Conservation (phyloP, 306 rosid species). For the Abrus precatorius region DNA sequence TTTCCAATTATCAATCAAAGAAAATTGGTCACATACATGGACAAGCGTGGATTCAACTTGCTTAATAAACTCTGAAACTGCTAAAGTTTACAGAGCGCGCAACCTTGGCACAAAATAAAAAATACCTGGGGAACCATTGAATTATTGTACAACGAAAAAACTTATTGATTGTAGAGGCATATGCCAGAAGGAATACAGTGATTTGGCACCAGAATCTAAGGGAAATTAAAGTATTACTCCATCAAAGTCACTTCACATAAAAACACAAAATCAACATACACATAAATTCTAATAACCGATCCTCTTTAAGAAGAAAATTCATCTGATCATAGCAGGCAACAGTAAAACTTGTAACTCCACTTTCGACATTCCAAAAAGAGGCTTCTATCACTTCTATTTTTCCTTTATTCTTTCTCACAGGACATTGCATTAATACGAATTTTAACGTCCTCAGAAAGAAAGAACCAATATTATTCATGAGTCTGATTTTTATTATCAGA, state of each 20-base stretch:
- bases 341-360: too few relatives aligned
- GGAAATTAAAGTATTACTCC: constrained; percentile 2
- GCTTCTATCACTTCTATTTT: too few relatives aligned
- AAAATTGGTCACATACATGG: neutral
- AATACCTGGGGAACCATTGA: neutral
- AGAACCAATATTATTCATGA: neutral
- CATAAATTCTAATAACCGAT: neutral
- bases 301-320: constrained; percentile 10
- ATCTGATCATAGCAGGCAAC: too few relatives aligned
- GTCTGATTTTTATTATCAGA: constrained; percentile 8
- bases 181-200: neutral
- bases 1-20: constrained; percentile 19
- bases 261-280: constrained; percentile 15
- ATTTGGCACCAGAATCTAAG: neutral
- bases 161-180: neutral
- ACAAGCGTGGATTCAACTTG: constrained; percentile 15
- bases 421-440: too few relatives aligned
- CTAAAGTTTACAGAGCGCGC: neutral
- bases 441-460: neutral
- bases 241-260: constrained; percentile 4
- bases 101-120: neutral
- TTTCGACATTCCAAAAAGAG: too few relatives aligned
- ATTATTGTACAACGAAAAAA: neutral
- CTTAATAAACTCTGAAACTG: constrained; percentile 15
- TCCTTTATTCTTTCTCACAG: too few relatives aligned